phyloP scores from a whole-genome alignment of 768 basidiomycete genomes.

The Trametes cubensis region DNA sequence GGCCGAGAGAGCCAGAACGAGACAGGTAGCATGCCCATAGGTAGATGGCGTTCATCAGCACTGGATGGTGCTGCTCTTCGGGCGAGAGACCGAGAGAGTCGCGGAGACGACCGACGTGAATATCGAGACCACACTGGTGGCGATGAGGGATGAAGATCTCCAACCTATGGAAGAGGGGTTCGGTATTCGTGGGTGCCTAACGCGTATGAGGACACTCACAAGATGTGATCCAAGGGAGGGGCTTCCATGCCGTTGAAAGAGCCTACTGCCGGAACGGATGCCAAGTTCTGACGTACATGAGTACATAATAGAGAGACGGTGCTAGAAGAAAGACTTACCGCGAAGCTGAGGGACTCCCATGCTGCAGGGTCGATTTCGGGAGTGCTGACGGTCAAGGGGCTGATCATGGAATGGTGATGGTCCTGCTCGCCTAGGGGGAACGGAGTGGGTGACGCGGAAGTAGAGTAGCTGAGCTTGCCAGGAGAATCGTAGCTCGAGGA shows the following conservation, averaged over 20 bases:
- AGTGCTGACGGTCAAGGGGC: slow-evolving; percentile 17
- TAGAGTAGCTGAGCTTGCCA: slow-evolving; percentile 34
- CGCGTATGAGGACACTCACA: slow-evolving; percentile 48
- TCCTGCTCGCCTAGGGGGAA: slow-evolving; percentile 40
- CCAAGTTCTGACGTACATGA: slow-evolving; percentile 26
- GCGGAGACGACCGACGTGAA: slow-evolving; percentile 67
- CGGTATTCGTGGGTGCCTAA: slow-evolving; percentile 1
- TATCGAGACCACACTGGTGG: slow-evolving; percentile 72
- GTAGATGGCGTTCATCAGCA: slow-evolving; percentile 78
- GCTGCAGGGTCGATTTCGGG: slow-evolving; percentile 27
- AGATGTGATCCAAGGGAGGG: slow-evolving; percentile 55
- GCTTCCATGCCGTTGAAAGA: slow-evolving; percentile 29
- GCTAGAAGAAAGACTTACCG: slow-evolving; percentile 15
- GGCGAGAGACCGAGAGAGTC: slow-evolving; percentile 57
- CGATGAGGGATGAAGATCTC: slow-evolving; percentile 77
- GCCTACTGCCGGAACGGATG: slow-evolving; percentile 19
- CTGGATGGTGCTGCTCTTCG: slow-evolving; percentile 71
- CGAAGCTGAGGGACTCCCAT: slow-evolving; percentile 31
- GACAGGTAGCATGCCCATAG: slow-evolving; percentile 85
- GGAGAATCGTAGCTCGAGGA: slow-evolving; percentile 39
- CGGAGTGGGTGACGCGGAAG: slow-evolving; percentile 38
- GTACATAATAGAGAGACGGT: background rate
- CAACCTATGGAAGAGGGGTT: slow-evolving; percentile 47
- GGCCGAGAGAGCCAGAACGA: slow-evolving; percentile 65
- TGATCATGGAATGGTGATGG: slow-evolving; percentile 7